Evolutionary conservation across 2,329 filamentous ascomycete species (phyloP), one percentile per base, ranked within the genome.

Genomic region (Lachnellula suecica): DNA sequence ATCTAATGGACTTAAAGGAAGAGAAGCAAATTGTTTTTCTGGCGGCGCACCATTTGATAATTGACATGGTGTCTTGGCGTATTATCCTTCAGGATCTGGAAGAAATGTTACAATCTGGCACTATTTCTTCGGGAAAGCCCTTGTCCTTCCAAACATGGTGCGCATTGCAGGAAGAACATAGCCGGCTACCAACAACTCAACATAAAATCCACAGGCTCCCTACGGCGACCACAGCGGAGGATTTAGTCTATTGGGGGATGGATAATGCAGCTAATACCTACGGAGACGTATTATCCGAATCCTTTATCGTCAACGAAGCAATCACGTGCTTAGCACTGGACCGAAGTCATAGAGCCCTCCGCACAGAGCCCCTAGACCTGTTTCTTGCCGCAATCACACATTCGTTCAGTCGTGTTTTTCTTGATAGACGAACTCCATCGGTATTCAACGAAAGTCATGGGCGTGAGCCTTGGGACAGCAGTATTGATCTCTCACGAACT

Each of bases 231-330:
- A 15, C 42, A 23, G 9, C 38, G 25, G 23, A n/a, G 9, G 42
- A 52, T 23, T 6, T 23, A 8, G 9, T 15, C 9, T 64, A 63
- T 48, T 66, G 65, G 64, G 60, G 57, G 9, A 58, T 64, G 42
- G 34, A 62, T 6, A 22, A 47, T 25, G 51, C 20, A 3, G 41
- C 52, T 1, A 66, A 66, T 51, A 35, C 59, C 2, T 61, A 64
- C 24, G 59, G 59, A 51, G 44, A 45, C 20, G 41, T 43, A 11
- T 22, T 40, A 17, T 46, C 40, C 29, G 51, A 72, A 19, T 66
- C 68, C 54, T 81, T 80, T 59, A 70, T 69, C 25, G 63, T 78
- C 24, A 72, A 78, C 57, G 62, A 73, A 37, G 70, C 72, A 22
- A 58, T 53, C 17, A 62, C 62, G 2, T 41, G 51, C 3, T 35